Evolutionary conservation across 2,329 filamentous ascomycete species (phyloP).

Genomic region (Exophiala bonariae): DNA sequence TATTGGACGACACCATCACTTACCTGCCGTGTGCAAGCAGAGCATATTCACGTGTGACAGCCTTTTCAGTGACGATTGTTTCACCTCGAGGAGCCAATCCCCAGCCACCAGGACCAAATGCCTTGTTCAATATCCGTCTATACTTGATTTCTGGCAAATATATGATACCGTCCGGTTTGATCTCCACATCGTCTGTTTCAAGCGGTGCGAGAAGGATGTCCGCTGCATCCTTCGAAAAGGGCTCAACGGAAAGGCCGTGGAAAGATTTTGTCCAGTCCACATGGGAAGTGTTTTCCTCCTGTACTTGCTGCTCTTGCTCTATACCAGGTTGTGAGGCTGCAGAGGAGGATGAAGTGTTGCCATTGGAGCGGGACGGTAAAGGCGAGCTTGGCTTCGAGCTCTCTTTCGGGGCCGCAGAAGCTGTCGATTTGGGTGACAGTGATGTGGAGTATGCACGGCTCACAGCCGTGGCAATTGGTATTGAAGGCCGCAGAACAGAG

Average conservation of each 20-base stretch:
- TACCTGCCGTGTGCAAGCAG: slow-evolving; percentile 85
- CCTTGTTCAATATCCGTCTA: slow-evolving; percentile 80
- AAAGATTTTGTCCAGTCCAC: slow-evolving; percentile 84
- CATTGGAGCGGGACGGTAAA: background rate
- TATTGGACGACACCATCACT: slow-evolving; percentile 33
- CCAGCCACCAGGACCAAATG: slow-evolving; percentile 95
- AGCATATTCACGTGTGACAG: slow-evolving; percentile 87
- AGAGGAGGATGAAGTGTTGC: slow-evolving; percentile 35
- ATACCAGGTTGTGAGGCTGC: slow-evolving; percentile 6
- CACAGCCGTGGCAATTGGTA: no score
- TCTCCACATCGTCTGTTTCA: slow-evolving; percentile 76
- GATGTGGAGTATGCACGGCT: background rate
- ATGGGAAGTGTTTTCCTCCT: slow-evolving; percentile 48
- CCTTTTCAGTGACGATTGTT: slow-evolving; percentile 77
- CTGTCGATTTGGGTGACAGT: background rate
- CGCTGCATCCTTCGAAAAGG: slow-evolving; percentile 70
- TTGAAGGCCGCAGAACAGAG: no score
- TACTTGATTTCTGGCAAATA: slow-evolving; percentile 99
- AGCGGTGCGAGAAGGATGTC: slow-evolving; percentile 69
- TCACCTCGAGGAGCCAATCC: slow-evolving; percentile 86
- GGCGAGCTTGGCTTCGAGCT: background rate
- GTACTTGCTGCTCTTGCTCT: slow-evolving; percentile 49
- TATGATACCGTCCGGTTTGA: slow-evolving; percentile 95
- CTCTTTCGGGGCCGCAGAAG: background rate
- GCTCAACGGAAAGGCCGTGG: slow-evolving; percentile 70